These are phyloP conservation scores for Paxillus rubicundulus DNA, from an alignment of 768 basidiomycete genomes.

Conservation along the genomic window DNA sequence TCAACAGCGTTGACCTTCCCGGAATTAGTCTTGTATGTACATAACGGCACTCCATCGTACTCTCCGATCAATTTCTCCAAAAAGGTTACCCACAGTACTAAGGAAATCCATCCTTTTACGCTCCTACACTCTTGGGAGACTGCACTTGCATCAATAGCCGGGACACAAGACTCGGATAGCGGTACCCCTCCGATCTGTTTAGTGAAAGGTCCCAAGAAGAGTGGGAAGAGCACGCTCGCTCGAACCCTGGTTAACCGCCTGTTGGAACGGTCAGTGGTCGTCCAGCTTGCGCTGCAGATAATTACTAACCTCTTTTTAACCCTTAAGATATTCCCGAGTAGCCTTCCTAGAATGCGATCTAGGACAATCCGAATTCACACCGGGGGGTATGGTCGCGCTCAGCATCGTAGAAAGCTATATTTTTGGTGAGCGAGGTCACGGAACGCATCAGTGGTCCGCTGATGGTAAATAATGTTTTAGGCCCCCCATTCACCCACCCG, in stretches of 20 bases:
- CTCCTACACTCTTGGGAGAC: conserved; percentile 38
- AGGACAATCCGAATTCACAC: conserved; percentile 92
- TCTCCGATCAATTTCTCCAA: conserved; percentile 15
- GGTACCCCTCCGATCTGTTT: conserved; percentile 46
- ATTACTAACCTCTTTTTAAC: not conserved
- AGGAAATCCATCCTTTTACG: conserved; percentile 33
- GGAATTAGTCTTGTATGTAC: conserved; percentile 48
- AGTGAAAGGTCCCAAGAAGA: conserved; percentile 82
- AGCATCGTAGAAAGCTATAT: conserved; percentile 64
- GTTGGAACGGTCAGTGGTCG: conserved; percentile 44
- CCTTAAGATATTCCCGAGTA: conserved; percentile 66
- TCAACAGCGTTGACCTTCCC: conserved; percentile 43
- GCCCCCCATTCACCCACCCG: conserved; percentile 87
- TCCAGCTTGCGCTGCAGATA: not conserved
- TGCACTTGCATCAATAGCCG: conserved; percentile 20
- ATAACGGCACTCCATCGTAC: not conserved
- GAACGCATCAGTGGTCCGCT: not conserved
- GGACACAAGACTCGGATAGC: conserved; percentile 7
- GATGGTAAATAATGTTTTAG: conserved; percentile 36
- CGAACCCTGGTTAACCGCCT: conserved; percentile 71
- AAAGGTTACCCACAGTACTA: conserved; percentile 26
- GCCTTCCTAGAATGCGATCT: conserved; percentile 92
- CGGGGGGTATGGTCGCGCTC: conserved; percentile 81
- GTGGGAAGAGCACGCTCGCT: conserved; percentile 89
- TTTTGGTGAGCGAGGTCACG: conserved; percentile 52